phyloP scores from a whole-genome alignment of 768 basidiomycete species.

The Mycena rebaudengoi region DNA sequence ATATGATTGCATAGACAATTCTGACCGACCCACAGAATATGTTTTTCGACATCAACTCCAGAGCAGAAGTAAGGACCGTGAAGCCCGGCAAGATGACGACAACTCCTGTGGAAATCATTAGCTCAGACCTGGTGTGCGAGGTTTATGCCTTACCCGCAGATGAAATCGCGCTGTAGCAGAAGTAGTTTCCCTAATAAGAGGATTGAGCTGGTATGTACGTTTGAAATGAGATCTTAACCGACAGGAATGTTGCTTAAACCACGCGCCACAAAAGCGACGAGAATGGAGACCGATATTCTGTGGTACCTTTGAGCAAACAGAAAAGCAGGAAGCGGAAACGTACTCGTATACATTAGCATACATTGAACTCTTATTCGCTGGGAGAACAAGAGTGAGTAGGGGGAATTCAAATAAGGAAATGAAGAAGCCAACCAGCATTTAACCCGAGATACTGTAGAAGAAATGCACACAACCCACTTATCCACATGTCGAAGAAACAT shows the following conservation, averaged over 20 bases:
- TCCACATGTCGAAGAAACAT: constrained; percentile 83
- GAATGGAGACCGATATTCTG: constrained; percentile 85
- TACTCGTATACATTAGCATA: constrained; percentile 98
- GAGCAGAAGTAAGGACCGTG: constrained; percentile 67
- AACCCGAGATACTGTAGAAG: constrained; percentile 83
- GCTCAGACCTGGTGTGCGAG: neutral
- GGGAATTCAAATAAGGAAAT: neutral
- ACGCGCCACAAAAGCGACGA: constrained; percentile 85
- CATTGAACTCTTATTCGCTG: constrained; percentile 83
- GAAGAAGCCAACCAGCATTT: constrained; percentile 51
- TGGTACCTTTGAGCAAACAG: neutral
- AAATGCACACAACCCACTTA: constrained; percentile 74
- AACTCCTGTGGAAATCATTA: constrained; percentile 46
- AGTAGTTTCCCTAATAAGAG: constrained; percentile 60
- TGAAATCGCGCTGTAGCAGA: constrained; percentile 92
- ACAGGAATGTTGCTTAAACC: constrained; percentile 75
- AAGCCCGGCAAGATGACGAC: constrained; percentile 93
- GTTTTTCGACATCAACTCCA: constrained; percentile 84
- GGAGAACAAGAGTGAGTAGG: neutral
- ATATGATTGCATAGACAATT: constrained; percentile 88
- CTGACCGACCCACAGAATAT: constrained; percentile 84
- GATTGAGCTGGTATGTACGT: no score
- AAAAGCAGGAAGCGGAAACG: constrained; percentile 40
- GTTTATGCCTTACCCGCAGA: constrained; percentile 64
- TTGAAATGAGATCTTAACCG: neutral